Evolutionary conservation across 331 rosid species (phyloP).

Genomic region (Saraca asoca): DNA sequence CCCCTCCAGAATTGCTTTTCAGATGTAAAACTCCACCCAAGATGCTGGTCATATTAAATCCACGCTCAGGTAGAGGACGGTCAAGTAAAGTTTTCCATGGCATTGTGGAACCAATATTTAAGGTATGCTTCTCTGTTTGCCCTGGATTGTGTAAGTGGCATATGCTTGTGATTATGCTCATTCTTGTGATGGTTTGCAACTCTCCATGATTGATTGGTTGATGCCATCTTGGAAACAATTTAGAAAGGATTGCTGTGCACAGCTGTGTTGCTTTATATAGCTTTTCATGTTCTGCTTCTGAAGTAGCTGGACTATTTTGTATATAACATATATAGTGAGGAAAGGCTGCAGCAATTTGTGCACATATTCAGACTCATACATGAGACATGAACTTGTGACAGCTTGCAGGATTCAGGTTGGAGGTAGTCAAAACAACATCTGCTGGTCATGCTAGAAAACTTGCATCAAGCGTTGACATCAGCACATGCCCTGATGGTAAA

Average conservation of each 20-base stretch:
- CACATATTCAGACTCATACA: slow-evolving; percentile 30
- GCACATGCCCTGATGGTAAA: slow-evolving; percentile 96
- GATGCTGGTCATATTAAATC: slow-evolving; percentile 96
- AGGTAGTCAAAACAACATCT: slow-evolving; percentile 84
- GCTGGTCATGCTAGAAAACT: slow-evolving; percentile 94
- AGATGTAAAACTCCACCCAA: slow-evolving; percentile 95
- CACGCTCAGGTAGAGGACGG: slow-evolving; percentile 95
- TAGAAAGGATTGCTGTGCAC: slow-evolving; percentile 15
- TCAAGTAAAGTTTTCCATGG: slow-evolving; percentile 91
- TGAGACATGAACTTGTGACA: slow-evolving; percentile 53
- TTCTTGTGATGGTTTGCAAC: slow-evolving; percentile 19
- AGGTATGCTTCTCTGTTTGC: slow-evolving; percentile 50
- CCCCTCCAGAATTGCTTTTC: slow-evolving; percentile 94
- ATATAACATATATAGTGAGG: slow-evolving; percentile 15
- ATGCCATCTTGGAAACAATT: slow-evolving; percentile 2
- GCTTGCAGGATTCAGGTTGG: slow-evolving; percentile 99
- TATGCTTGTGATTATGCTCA: slow-evolving; percentile 23
- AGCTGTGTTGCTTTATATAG: slow-evolving; percentile 4
- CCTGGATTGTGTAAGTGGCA: slow-evolving; percentile 16
- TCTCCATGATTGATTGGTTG: slow-evolving; percentile 21
- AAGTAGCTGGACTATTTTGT: slow-evolving; percentile 22
- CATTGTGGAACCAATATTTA: slow-evolving; percentile 87
- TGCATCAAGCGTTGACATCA: slow-evolving; percentile 89
- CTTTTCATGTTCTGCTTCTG: not conserved
- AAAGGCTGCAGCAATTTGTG: slow-evolving; percentile 14